phyloP scores from a whole-genome alignment of 1,139 yeast species.

The Zygosaccharomyces sapae region DNA sequence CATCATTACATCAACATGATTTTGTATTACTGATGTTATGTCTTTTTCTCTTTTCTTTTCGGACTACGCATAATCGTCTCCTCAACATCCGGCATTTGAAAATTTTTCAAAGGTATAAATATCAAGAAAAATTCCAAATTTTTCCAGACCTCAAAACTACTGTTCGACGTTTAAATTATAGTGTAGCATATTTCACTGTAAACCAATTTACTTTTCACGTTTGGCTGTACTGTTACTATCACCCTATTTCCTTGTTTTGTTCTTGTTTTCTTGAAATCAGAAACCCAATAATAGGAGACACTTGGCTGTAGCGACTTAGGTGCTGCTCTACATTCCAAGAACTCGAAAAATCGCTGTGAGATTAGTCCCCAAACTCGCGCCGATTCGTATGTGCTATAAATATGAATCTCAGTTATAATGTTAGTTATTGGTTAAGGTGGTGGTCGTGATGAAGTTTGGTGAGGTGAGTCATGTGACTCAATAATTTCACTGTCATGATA shows the following conservation, averaged over 20 bases:
- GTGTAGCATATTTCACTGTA: constrained; percentile 17
- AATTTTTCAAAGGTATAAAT: constrained; percentile 18
- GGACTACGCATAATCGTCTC: too few species aligned
- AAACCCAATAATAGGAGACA: constrained; percentile 15
- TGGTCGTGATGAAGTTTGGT: background rate
- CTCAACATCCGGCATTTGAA: constrained; percentile 7
- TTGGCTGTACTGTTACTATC: constrained; percentile 5
- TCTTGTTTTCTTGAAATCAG: constrained; percentile 6
- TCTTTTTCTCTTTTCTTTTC: background rate
- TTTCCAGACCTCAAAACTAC: background rate
- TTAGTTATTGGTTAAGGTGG: too few species aligned
- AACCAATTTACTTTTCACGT: constrained; percentile 19
- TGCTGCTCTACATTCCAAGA: constrained; percentile 3
- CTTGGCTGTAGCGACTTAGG: constrained; percentile 9
- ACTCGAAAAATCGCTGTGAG: constrained; percentile 4
- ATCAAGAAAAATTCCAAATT: constrained; percentile 11
- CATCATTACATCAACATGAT: background rate
- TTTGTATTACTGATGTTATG: background rate
- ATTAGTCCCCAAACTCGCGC: constrained; percentile 6
- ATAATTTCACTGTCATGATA: too few species aligned
- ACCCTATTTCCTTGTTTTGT: constrained; percentile 6
- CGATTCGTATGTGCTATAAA: constrained; percentile 5
- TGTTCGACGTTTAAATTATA: background rate
- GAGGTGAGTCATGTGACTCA: background rate
- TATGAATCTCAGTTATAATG: background rate